These are phyloP conservation scores for Spongospora subterranea DNA, from an alignment of 208 protist genomes.

Conservation along the genomic window DNA sequence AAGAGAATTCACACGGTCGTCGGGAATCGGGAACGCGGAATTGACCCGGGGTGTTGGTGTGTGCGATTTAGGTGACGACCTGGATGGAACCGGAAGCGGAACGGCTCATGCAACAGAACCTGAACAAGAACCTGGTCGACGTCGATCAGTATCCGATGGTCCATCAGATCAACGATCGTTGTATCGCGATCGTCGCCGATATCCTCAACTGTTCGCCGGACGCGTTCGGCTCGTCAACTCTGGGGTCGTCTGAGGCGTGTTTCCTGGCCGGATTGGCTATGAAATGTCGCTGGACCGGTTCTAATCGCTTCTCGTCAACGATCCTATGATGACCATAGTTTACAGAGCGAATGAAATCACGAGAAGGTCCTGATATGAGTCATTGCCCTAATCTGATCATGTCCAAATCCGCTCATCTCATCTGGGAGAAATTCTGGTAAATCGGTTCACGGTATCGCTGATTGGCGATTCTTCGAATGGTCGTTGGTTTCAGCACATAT, in stretches of 20 bases:
- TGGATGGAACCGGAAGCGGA: slow-evolving; percentile 52
- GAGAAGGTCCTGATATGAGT: not conserved
- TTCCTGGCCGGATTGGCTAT: slow-evolving; percentile 57
- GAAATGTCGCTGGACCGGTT: slow-evolving; percentile 9
- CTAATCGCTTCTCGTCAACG: not conserved
- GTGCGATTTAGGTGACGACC: slow-evolving; percentile 6
- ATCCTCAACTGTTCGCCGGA: not conserved
- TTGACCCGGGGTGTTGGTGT: not conserved
- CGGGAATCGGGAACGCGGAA: too few species aligned
- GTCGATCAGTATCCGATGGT: slow-evolving; percentile 45
- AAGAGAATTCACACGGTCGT: too few species aligned
- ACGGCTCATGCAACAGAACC: slow-evolving; percentile 7
- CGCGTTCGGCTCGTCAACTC: not conserved
- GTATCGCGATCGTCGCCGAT: slow-evolving; percentile 56
- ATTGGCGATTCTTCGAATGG: too few species aligned
- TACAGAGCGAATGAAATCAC: not conserved
- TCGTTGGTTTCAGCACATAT: not conserved
- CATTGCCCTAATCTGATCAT: slow-evolving; percentile 58
- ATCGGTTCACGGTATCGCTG: not conserved
- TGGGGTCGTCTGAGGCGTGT: slow-evolving; percentile 56
- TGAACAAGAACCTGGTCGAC: slow-evolving; percentile 54
- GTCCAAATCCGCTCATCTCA: slow-evolving; percentile 38
- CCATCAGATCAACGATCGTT: not conserved
- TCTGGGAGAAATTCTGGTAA: slow-evolving; percentile 58
- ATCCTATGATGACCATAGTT: too few species aligned